Evolutionary conservation across 352 stramenopile species (phyloP).

Genomic region (Phytophthora citricola): DNA sequence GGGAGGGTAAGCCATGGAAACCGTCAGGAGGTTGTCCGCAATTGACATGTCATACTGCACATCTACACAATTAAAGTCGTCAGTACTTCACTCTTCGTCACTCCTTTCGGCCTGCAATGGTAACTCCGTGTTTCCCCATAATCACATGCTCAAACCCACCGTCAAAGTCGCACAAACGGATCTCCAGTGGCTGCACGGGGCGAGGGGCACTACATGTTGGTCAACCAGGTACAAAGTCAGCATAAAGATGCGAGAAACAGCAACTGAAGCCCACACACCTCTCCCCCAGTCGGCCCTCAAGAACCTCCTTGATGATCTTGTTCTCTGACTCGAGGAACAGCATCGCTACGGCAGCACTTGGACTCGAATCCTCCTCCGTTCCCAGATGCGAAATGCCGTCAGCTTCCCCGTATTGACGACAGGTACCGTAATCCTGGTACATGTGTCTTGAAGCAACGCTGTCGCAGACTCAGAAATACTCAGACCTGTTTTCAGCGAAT

Average conservation of each 20-base stretch:
- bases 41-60: conserved; percentile 88
- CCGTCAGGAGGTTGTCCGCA: conserved; percentile 61
- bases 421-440: conserved; percentile 23
- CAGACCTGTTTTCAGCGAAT: conserved; percentile 24
- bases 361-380: conserved; percentile 15
- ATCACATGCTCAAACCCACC: conserved; percentile 35
- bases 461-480: conserved; percentile 24
- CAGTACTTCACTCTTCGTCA: conserved; percentile 3
- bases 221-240: conserved; percentile 9
- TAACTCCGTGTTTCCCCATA: background rate
- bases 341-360: conserved; percentile 41
- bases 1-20: conserved; percentile 82
- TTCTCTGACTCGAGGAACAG: conserved; percentile 88
- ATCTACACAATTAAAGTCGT: conserved; percentile 46
- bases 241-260: background rate
- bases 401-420: conserved; percentile 11
- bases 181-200: conserved; percentile 77
- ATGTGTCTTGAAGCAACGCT: conserved; percentile 6
- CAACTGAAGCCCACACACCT: conserved; percentile 50
- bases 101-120: background rate
- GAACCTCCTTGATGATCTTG: conserved; percentile 90
- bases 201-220: conserved; percentile 60
- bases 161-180: conserved; percentile 88
- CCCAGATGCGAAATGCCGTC: conserved; percentile 39
- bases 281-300: conserved; percentile 71